Evolutionary conservation across 306 rosid species (phyloP).

Genomic region (Fagus sylvatica): DNA sequence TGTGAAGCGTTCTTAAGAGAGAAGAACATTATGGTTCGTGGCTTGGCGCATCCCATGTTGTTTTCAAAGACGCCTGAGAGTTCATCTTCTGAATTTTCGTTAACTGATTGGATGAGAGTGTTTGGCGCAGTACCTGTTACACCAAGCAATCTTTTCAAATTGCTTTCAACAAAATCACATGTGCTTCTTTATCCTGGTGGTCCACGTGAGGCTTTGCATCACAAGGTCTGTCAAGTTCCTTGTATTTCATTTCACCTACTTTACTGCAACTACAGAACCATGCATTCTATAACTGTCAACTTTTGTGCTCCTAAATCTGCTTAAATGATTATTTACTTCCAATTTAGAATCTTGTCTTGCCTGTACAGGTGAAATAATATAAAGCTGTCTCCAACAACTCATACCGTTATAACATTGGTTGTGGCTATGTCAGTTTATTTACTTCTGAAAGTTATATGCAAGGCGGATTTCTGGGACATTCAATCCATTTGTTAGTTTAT

Average conservation of each 20-base stretch:
- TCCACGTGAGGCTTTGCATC: constrained; percentile 89
- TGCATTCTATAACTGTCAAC: not conserved
- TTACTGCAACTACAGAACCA: constrained; percentile 3
- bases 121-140: constrained; percentile 86
- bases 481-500: not conserved
- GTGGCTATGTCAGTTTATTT: not conserved
- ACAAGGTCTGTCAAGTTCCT: constrained; percentile 56
- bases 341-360: not conserved
- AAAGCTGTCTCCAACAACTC: not conserved
- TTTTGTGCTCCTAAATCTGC: not conserved
- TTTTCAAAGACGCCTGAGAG: constrained; percentile 21
- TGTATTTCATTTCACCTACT: constrained; percentile 1
- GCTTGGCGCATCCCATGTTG: constrained; percentile 75
- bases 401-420: not conserved
- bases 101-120: constrained; percentile 57
- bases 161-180: constrained; percentile 66
- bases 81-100: constrained; percentile 44
- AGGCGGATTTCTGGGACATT: not conserved
- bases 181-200: constrained; percentile 97
- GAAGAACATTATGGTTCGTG: constrained; percentile 65
- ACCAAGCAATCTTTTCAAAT: constrained; percentile 61
- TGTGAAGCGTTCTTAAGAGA: constrained; percentile 58
- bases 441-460: not conserved
- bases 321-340: not conserved
- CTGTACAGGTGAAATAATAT: not conserved